Conservation (phyloP, 345 rosid genomes). For the Brassica rapa region DNA sequence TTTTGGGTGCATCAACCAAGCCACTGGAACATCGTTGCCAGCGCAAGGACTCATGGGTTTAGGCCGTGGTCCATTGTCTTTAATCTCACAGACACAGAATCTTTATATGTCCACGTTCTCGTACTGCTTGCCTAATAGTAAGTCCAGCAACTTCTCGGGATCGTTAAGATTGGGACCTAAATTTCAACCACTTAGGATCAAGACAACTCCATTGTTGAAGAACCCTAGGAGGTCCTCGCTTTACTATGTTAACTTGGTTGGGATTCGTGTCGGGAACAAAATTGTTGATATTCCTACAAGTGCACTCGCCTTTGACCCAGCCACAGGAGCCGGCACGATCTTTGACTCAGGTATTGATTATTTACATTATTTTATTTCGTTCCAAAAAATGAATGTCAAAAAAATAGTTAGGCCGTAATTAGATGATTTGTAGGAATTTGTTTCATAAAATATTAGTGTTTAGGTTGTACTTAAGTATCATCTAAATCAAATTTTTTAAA, state of each 20-base stretch:
- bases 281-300: conserved; percentile 66
- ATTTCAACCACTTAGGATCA: conserved; percentile 72
- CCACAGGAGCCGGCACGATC: conserved; percentile 87
- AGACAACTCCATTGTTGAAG: conserved; percentile 75
- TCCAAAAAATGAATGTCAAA: too few species aligned
- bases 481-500: too few species aligned
- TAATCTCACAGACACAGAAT: conserved; percentile 71
- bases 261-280: conserved; percentile 69
- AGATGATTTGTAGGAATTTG: too few species aligned
- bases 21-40: conserved; percentile 73
- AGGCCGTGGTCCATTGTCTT: conserved; percentile 84
- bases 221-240: conserved; percentile 85
- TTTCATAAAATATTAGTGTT: too few species aligned
- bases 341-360: conserved; percentile 77
- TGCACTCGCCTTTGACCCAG: conserved; percentile 71
- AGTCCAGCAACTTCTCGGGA: conserved; percentile 76
- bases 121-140: conserved; percentile 84
- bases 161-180: conserved; percentile 79
- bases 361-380: not conserved
- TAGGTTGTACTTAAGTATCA: too few species aligned
- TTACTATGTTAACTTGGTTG: conserved; percentile 77
- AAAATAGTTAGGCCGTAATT: too few species aligned
- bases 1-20: conserved; percentile 74
- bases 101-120: conserved; percentile 82
- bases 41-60: conserved; percentile 88